Base-by-base conservation (phyloP, 257 asterid genomes). In the Jaltomata sinuosa region DNA sequence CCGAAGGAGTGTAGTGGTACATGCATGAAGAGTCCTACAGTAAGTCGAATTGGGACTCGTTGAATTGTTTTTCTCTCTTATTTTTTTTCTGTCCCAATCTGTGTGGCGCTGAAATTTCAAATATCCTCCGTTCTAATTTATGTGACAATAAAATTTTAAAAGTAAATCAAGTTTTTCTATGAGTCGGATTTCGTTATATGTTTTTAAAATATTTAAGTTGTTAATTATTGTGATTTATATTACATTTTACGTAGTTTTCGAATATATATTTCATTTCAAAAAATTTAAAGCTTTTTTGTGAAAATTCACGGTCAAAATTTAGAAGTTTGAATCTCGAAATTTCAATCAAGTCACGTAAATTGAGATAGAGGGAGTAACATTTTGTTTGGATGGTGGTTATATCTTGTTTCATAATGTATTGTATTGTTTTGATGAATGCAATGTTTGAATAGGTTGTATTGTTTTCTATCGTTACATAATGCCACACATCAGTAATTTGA, bases 361-460 rank as follows among this genome's bases (percentile, higher is more conserved):
- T n/a, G 14, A 9, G 9, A 59, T 0, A 25, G 0, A 59, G 2
- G 0, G 25, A 25, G 4, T 1, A 57, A 2, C 3, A 22, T 2
- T n/a, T 57, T 57, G 2, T 11, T 57, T 22, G 67, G 3, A 22
- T 0, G 32, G 0, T 22, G 22, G 1, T 22, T 57, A 57, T 10
- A 0, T 57, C 22, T 10, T 11, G 0, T 57, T 22, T 57, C 7
- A 22, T 22, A 5, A 4, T 57, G 3, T 57, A 22, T n/a, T n/a
- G 6, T 47, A 47, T 47, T 10, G 3, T 38, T 47, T 47, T 47
- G 15, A 47, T 11, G 16, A 47, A 11, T 47, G 3, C 16, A 47
- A 11, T 11, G 1, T 47, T 47, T 22, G 8, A 2, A 57, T 10
- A 55, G 5, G 8, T 57, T 57, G 0, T 52, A 16, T 22, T 57